Base-by-base conservation (phyloP, 371 early-diverging fungal species). In the Circinella umbellata region DNA sequence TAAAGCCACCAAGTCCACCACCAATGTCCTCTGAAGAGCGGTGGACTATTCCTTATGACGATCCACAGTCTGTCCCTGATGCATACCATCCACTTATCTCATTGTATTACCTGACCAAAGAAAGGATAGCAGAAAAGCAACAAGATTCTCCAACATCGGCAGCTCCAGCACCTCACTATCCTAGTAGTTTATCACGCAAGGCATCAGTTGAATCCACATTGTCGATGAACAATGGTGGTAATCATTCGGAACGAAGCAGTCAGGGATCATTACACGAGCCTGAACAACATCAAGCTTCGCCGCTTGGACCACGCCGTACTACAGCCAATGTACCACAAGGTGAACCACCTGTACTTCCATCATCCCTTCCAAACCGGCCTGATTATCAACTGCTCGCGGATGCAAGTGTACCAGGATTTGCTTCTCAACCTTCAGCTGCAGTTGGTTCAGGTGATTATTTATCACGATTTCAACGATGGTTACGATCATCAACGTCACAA, bases 41-140 rank as follows among this genome's bases (percentile, higher is more conserved):
- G 11, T 39, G 14, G 13, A 62, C 51, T 11, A 7, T 60, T 37
- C 63, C 72, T 3, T 78, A 80, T 36, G 79, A 81, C 62, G 84
- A 81, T 48, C 84, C 84, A 13, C 80, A 81, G 59, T 76, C 81
- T 15, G 73, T 83, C 0, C 84, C 84, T 13, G 81, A 80, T 39
- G 84, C 81, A 0, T 83, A 87, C 72, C 87, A 89, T 71, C 94
- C 95, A 4, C 76, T 93, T 46, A 77, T 94, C n/a, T 94, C 93
- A 62, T 88, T 96, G 20, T 96, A 96, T 65, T 89, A 93, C 66
- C 81, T 96, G 36, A 94, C 95, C 7, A 76, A 82, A 49, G 97
- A 96, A 78, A 89, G 91, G 61, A 80, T 90, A 36, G 84, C 85
- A 20, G 82, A 92, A 15, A 83, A 87, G 54, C 75, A 75, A 63